Conservation (phyloP, 306 rosid genomes). For the Hippophae rhamnoides region DNA sequence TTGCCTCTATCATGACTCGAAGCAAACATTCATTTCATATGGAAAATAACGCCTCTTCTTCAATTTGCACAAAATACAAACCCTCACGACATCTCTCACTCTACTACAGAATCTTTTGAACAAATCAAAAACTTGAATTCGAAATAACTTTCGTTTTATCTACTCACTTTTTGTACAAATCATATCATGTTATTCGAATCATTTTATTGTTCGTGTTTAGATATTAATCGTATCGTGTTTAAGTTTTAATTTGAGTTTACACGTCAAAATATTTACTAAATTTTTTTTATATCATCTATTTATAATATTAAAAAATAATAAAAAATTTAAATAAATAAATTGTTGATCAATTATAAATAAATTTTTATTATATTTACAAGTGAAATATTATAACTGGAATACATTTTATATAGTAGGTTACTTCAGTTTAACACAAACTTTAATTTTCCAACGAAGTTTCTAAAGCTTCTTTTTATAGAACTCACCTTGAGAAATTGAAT, state of each 20-base stretch:
- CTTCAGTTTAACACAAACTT: slow-evolving; percentile 30
- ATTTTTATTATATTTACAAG: too few relatives aligned
- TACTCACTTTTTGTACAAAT: slow-evolving; percentile 15
- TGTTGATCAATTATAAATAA: too few relatives aligned
- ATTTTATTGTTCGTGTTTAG: too few relatives aligned
- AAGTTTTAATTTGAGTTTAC: too few relatives aligned
- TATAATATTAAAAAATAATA: too few relatives aligned
- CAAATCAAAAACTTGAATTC: slow-evolving; percentile 11
- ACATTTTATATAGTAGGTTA: too few relatives aligned
- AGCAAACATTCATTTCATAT: slow-evolving; percentile 82
- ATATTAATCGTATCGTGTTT: too few relatives aligned
- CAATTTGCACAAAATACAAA: slow-evolving; percentile 16
- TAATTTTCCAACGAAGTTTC: slow-evolving; percentile 50
- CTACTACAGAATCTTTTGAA: slow-evolving; percentile 25
- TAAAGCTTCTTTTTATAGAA: slow-evolving; percentile 10
- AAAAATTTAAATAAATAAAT: too few relatives aligned
- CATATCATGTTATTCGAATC: too few relatives aligned
- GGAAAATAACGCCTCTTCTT: slow-evolving; percentile 34
- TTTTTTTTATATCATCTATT: too few relatives aligned
- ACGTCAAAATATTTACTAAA: too few relatives aligned
- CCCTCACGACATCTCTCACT: slow-evolving; percentile 10
- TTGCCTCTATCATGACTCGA: slow-evolving; percentile 25
- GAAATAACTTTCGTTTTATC: slow-evolving; percentile 13
- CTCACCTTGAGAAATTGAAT: slow-evolving; percentile 31
- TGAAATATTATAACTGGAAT: too few relatives aligned